Conservation (phyloP, 2,329 filamentous ascomycete species). For the Coleophoma crateriformis region DNA sequence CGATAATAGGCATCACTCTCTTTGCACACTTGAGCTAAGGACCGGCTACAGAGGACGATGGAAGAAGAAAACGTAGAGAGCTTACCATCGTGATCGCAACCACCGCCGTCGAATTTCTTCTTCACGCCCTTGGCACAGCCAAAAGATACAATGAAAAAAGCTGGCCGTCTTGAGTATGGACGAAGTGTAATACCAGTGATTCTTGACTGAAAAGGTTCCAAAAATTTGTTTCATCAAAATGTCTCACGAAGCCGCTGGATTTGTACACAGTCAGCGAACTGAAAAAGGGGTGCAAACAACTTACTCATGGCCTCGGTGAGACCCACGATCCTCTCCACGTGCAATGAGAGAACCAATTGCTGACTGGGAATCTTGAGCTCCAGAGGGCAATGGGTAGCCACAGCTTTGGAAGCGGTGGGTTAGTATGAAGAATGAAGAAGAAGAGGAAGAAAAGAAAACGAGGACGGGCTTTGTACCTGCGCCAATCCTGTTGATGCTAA, state of each 20-base stretch:
- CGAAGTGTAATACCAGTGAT: constrained; percentile 1
- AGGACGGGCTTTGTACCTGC: constrained; percentile 1
- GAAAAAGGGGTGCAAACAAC: neutral
- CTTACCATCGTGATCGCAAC: neutral
- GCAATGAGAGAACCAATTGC: constrained; percentile 1
- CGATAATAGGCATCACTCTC: neutral
- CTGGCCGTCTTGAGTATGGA: neutral
- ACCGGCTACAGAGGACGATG: neutral
- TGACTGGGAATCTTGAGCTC: constrained; percentile 1
- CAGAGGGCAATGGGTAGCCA: neutral
- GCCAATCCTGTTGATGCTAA: neutral
- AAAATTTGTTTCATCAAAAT: neutral
- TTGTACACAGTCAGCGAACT: neutral
- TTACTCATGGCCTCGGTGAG: neutral
- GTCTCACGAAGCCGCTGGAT: neutral
- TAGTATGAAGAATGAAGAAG: neutral
- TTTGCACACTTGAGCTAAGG: constrained; percentile 1
- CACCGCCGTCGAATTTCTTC: constrained; percentile 1
- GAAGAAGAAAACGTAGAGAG: constrained; percentile 2
- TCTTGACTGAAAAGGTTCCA: constrained; percentile 1
- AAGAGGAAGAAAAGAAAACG: neutral
- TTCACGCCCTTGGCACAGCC: neutral
- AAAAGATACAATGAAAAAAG: constrained; percentile 1
- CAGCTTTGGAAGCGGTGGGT: neutral
- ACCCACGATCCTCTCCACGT: neutral